Conservation (phyloP, 169 alveolate species). For the Plasmodium gaboni region DNA sequence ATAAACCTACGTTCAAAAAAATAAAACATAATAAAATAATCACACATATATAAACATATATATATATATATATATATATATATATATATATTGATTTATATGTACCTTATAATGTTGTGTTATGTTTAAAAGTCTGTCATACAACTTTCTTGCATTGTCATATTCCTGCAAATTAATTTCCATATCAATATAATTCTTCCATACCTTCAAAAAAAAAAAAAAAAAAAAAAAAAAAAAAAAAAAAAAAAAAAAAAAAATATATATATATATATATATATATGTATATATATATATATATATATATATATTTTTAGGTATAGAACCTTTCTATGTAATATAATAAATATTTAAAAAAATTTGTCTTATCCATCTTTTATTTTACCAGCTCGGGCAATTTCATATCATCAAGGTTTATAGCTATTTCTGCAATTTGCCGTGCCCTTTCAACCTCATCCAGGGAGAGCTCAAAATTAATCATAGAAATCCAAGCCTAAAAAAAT, state of each 20-base stretch:
- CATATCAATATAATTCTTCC: constrained; percentile 89
- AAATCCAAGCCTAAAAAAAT: constrained; percentile 89
- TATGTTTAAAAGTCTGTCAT: constrained; percentile 92
- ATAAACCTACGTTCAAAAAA: constrained; percentile 74
- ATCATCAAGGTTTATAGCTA: constrained; percentile 88
- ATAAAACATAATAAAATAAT: constrained; percentile 3
- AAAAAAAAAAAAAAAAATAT: neutral
- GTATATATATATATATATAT: neutral
- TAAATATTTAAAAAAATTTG: neutral
- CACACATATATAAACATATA: neutral
- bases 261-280: neutral
- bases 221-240: neutral
- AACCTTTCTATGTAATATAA: neutral
- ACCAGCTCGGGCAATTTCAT: constrained; percentile 95
- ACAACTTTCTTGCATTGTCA: constrained; percentile 90
- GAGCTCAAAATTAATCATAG: constrained; percentile 92
- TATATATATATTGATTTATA: neutral
- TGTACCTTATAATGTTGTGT: constrained; percentile 93
- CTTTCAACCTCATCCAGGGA: constrained; percentile 92
- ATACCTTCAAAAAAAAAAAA: constrained; percentile 71
- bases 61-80: too few species aligned
- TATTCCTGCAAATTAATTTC: constrained; percentile 84
- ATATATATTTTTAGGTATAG: neutral
- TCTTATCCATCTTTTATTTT: neutral
- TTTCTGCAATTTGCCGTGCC: constrained; percentile 91